Conservation (phyloP, 768 basidiomycete species). For the Amanita polypyramis region DNA sequence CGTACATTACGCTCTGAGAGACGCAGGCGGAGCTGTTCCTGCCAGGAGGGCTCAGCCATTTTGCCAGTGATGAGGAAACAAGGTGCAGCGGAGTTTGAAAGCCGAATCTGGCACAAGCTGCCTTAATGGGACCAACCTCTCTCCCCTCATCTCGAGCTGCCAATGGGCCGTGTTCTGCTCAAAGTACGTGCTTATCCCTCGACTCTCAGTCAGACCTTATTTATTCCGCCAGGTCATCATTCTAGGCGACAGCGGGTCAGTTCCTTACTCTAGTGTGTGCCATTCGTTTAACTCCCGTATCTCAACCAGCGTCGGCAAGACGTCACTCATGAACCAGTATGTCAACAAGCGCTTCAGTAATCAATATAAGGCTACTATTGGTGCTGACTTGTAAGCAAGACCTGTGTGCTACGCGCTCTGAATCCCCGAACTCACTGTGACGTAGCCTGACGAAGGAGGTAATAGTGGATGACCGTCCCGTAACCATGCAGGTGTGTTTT, state of each 20-base stretch:
- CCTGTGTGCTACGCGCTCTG: background rate
- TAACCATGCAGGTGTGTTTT: constrained; percentile 87
- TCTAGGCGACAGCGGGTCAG: constrained; percentile 93
- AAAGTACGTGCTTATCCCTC: constrained; percentile 39
- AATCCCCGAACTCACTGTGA: constrained; percentile 12
- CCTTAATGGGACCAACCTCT: constrained; percentile 8
- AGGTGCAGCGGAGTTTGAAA: constrained; percentile 30
- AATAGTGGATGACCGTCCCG: constrained; percentile 94
- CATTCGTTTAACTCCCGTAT: constrained; percentile 6
- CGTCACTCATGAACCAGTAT: constrained; percentile 99
- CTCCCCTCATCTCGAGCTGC: constrained; percentile 9
- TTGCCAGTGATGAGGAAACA: constrained; percentile 9
- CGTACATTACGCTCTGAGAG: constrained; percentile 77
- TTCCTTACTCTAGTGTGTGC: constrained; percentile 12
- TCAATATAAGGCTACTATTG: constrained; percentile 99
- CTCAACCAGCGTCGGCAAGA: constrained; percentile 85
- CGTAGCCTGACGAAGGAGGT: constrained; percentile 92
- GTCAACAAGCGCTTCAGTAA: constrained; percentile 99
- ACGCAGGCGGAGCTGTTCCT: constrained; percentile 68
- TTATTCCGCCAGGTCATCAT: constrained; percentile 75
- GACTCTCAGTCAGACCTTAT: background rate
- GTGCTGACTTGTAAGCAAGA: constrained; percentile 83
- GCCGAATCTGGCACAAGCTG: constrained; percentile 16
- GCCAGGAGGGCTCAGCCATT: constrained; percentile 83
- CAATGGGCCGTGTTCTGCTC: constrained; percentile 79